Conservation (phyloP, 805 yeast species). For the Candida stauntonica region DNA sequence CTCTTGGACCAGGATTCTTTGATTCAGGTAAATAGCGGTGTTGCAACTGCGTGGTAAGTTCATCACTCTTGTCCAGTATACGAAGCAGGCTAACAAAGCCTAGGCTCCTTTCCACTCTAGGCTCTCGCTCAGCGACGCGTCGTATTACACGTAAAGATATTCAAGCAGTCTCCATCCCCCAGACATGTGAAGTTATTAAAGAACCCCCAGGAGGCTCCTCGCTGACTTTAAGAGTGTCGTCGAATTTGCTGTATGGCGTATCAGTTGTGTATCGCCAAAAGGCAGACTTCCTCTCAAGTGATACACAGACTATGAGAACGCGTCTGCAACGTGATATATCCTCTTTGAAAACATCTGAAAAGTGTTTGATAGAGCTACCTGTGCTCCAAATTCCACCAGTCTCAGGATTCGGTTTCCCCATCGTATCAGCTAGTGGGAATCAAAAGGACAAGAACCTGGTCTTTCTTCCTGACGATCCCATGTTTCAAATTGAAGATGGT, state of each 20-base stretch:
- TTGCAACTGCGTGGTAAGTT: constrained; percentile 29
- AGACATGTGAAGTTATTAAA: constrained; percentile 32
- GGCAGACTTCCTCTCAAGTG: constrained; percentile 38
- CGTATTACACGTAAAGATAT: constrained; percentile 33
- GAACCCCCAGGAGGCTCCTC: constrained; percentile 17
- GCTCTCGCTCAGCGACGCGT: constrained; percentile 29
- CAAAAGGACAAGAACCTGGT: constrained; percentile 7
- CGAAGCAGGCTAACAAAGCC: constrained; percentile 1
- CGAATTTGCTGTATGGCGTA: constrained; percentile 43
- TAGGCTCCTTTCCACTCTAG: constrained; percentile 38
- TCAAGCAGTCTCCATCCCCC: constrained; percentile 37
- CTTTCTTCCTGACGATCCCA: constrained; percentile 35
- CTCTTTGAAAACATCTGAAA: constrained; percentile 4
- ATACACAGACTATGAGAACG: constrained; percentile 20
- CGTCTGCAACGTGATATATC: constrained; percentile 23
- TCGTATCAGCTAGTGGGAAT: not conserved
- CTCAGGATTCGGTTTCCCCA: not conserved
- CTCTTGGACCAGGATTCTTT: constrained; percentile 21
- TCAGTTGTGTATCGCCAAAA: constrained; percentile 45
- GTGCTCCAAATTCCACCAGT: constrained; percentile 6
- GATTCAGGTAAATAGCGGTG: constrained; percentile 24
- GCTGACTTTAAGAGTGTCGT: constrained; percentile 32
- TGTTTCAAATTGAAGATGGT: constrained; percentile 32
- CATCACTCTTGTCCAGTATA: not conserved
- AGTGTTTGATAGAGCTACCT: constrained; percentile 9